phyloP scores from a whole-genome alignment of 352 stramenopile genomes.

The Globisporangium polare region DNA sequence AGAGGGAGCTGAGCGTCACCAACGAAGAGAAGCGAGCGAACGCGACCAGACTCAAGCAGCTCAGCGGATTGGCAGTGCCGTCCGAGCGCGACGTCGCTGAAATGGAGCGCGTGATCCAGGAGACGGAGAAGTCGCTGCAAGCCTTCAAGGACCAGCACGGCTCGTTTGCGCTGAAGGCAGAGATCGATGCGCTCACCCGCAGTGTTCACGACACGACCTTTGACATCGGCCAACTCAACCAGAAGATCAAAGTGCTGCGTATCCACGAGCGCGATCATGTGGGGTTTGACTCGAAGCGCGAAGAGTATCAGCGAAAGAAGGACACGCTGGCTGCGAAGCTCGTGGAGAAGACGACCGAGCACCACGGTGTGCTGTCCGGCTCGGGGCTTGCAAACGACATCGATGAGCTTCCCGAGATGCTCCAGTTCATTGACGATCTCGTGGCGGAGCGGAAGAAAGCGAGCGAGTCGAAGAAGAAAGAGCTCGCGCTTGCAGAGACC shows the following conservation, averaged over 20 bases:
- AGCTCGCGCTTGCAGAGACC: conserved; percentile 28
- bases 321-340: conserved; percentile 39
- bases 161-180: conserved; percentile 27
- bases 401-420: conserved; percentile 19
- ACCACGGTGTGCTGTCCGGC: conserved; percentile 27
- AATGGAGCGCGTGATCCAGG: conserved; percentile 37
- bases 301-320: conserved; percentile 38
- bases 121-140: conserved; percentile 41
- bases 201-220: conserved; percentile 39
- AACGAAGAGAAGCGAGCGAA: conserved; percentile 40
- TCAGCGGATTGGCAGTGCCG: conserved; percentile 32
- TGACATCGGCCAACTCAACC: conserved; percentile 38
- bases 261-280: conserved; percentile 43
- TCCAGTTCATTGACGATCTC: conserved; percentile 25
- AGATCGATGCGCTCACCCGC: conserved; percentile 42
- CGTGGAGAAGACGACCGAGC: conserved; percentile 40
- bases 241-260: conserved; percentile 55
- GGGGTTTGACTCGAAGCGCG: conserved; percentile 42
- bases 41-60: conserved; percentile 31
- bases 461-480: conserved; percentile 23
- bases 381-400: conserved; percentile 28
- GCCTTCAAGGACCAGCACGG: conserved; percentile 43
- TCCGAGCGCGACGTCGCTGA: conserved; percentile 49
- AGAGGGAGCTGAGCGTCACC: conserved; percentile 31
- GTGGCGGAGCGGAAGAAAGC: conserved; percentile 20